Evolutionary conservation across 371 early-diverging fungal genomes (phyloP).

Genomic region (Syncephalastrum sp.): DNA sequence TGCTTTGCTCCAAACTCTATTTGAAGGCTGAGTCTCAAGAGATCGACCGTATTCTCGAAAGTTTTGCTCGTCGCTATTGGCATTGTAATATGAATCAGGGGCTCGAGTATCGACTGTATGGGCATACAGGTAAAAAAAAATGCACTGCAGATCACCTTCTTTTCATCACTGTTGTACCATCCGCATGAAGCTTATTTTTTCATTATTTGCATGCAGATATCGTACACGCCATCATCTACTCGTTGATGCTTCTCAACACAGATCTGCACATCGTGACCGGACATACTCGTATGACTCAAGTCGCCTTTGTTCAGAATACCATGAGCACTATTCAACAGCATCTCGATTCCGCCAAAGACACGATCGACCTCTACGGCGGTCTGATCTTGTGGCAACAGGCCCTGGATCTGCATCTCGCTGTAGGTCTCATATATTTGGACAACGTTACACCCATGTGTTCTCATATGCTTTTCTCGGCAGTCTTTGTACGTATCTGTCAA

Average conservation of each 20-base stretch:
- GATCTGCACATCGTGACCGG: slow-evolving; percentile 64
- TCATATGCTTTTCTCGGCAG: neutral
- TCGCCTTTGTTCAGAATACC: slow-evolving; percentile 53
- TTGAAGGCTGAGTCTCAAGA: slow-evolving; percentile 92
- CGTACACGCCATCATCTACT: slow-evolving; percentile 83
- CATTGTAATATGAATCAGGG: slow-evolving; percentile 59
- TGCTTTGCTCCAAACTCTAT: slow-evolving; percentile 72
- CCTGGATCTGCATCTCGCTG: slow-evolving; percentile 15
- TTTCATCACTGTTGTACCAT: slow-evolving; percentile 40
- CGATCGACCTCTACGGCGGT: neutral
- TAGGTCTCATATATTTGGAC: neutral
- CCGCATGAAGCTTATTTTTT: slow-evolving; percentile 28
- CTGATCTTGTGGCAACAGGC: slow-evolving; percentile 13
- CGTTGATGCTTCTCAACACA: slow-evolving; percentile 87
- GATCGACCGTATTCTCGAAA: slow-evolving; percentile 83
- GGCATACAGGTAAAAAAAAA: too few species aligned
- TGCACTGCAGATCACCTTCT: neutral
- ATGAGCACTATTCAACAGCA: slow-evolving; percentile 46
- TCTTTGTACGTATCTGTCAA: slow-evolving; percentile 15
- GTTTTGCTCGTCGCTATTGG: slow-evolving; percentile 78
- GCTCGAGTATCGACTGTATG: too few species aligned
- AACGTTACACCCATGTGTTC: neutral
- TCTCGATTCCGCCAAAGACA: slow-evolving; percentile 2
- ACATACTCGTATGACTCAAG: slow-evolving; percentile 52
- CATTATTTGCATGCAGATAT: slow-evolving; percentile 40